Evolutionary conservation across 495 filamentous ascomycete species (phyloP).

Genomic region (Aeminium ludgeri): DNA sequence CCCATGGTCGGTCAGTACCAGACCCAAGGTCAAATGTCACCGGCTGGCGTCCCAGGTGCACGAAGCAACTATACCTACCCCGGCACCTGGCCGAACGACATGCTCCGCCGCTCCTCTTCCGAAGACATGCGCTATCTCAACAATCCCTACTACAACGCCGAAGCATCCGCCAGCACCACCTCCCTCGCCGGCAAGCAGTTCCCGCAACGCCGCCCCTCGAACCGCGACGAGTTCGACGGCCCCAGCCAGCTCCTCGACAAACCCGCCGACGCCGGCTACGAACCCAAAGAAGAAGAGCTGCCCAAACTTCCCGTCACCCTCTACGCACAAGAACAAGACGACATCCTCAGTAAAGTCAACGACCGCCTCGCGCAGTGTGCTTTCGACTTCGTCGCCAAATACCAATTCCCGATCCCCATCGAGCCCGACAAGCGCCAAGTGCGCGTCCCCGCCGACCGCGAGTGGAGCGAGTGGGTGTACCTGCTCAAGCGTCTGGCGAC

Average conservation of each 20-base stretch:
- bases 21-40: not conserved
- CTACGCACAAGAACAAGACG: constrained; percentile 67
- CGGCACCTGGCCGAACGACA: constrained; percentile 1
- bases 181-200: not conserved
- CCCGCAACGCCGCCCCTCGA: constrained; percentile 55
- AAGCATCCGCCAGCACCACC: not conserved
- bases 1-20: constrained; percentile 1
- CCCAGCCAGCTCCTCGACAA: constrained; percentile 61
- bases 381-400: constrained; percentile 77
- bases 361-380: constrained; percentile 69
- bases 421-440: constrained; percentile 66
- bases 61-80: constrained; percentile 3
- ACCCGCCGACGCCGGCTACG: constrained; percentile 46
- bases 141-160: constrained; percentile 3
- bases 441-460: constrained; percentile 59
- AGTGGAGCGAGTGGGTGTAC: constrained; percentile 89
- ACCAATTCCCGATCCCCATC: constrained; percentile 73
- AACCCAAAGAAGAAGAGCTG: constrained; percentile 59
- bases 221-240: constrained; percentile 77
- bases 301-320: constrained; percentile 70
- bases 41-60: not conserved
- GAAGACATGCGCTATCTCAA: constrained; percentile 3
- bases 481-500: constrained; percentile 72
- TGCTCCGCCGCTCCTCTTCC: constrained; percentile 8
- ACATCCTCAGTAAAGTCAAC: constrained; percentile 61